Evolutionary conservation across 345 rosid genomes (phyloP), one percentile per base, ranked within the genome.

Genomic region (Hibiscus syriacus): DNA sequence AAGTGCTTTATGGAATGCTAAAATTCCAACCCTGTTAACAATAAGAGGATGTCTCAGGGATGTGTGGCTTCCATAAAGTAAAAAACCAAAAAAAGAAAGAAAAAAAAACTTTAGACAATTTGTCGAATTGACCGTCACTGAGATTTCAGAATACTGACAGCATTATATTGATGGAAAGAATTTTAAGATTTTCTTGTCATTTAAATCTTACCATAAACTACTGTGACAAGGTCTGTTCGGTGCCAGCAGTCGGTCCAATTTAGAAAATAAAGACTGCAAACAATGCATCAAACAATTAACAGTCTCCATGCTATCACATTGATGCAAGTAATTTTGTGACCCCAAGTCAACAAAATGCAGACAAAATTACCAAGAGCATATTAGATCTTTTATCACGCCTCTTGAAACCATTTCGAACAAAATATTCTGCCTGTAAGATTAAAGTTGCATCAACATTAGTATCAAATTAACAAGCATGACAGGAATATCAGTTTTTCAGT

Each of bases 331-430:
- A 38, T 20, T 39, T 38, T 61, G 11, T 12, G 19, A 38, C 2
- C 50, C 48, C 17, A 10, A 38, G 19, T 2, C 29, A 36, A 61
- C 5, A 49, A 5, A 19, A 6, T n/a, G n/a, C 69, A 49, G 58
- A 72, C 22, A 56, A 72, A 49, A 55, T 80, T 81, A 94, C 98
- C 99, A 94, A 72, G 58, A 95, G 92, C 98, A 95, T 79, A 76
- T 95, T 95, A 55, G 92, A 84, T 79, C 94, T 82, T 78, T 80
- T 86, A 81, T 90, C 97, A 25, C 92, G 90, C 82, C 99, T 89
- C 79, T 66, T 80, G 72, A 92, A 95, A 68, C 89, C 89, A 76
- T 41, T 71, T 1, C 70, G 79, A 39, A 82, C 92, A 58, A 95
- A 86, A 79, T 92, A 90, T 53, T 96, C 85, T 64, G 96, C 97